These are phyloP conservation scores for Starmerella cellae DNA, from an alignment of 805 yeast species.

Conservation along the genomic window DNA sequence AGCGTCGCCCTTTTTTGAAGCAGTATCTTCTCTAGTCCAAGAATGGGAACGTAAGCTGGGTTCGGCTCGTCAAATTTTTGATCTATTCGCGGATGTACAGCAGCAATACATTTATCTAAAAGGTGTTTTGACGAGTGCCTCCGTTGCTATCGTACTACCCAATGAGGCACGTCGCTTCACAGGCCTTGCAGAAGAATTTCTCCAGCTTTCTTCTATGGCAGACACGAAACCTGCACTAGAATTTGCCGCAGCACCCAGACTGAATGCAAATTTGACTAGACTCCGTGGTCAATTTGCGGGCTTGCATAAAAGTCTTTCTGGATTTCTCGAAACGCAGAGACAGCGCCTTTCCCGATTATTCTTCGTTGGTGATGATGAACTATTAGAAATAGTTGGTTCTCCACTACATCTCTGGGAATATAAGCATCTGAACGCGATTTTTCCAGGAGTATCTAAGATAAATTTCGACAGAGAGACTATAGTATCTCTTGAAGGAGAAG, in stretches of 20 bases:
- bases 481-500: slow-evolving; percentile 55
- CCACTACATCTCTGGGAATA: slow-evolving; percentile 30
- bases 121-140: slow-evolving; percentile 51
- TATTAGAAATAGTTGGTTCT: slow-evolving; percentile 63
- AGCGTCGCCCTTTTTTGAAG: slow-evolving; percentile 45
- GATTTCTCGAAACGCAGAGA: slow-evolving; percentile 70
- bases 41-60: slow-evolving; percentile 47
- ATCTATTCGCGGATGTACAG: slow-evolving; percentile 72
- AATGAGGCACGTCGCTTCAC: slow-evolving; percentile 55
- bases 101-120: slow-evolving; percentile 77
- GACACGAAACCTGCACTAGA: slow-evolving; percentile 39
- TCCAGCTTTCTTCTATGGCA: slow-evolving; percentile 36
- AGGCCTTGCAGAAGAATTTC: slow-evolving; percentile 29
- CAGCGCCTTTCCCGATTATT: slow-evolving; percentile 66
- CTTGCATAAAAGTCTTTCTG: slow-evolving; percentile 54
- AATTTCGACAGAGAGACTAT: slow-evolving; percentile 30
- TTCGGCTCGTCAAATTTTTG: slow-evolving; percentile 39
- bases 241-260: slow-evolving; percentile 36
- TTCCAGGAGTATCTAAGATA: slow-evolving; percentile 18
- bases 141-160: slow-evolving; percentile 40
- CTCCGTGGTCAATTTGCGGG: slow-evolving; percentile 42
- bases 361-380: slow-evolving; percentile 82
- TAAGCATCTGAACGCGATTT: slow-evolving; percentile 8
- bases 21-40: slow-evolving; percentile 45
- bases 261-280: slow-evolving; percentile 37